Evolutionary conservation across 257 asterid species (phyloP).

Genomic region (Salvia miltiorrhiza): DNA sequence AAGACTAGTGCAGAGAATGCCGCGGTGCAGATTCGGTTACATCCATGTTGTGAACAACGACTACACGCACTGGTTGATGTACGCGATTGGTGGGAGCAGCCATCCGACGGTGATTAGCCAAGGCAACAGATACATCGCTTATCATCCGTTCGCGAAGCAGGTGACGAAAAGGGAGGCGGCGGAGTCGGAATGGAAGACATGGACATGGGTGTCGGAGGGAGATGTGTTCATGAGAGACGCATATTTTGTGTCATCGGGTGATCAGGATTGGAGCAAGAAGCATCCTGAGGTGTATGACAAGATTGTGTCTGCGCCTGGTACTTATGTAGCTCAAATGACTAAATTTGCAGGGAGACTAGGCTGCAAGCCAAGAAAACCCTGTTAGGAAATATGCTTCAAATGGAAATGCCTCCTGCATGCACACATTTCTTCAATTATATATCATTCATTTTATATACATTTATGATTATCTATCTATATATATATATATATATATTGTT

Average conservation of each 20-base stretch:
- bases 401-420: too few species aligned
- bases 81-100: slow-evolving; percentile 44
- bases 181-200: slow-evolving; percentile 42
- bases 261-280: slow-evolving; percentile 23
- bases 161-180: slow-evolving; percentile 39
- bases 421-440: too few species aligned
- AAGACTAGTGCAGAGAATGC: slow-evolving; percentile 59
- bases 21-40: slow-evolving; percentile 34
- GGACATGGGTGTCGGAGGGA: slow-evolving; percentile 63
- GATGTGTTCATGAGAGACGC: slow-evolving; percentile 53
- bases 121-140: slow-evolving; percentile 39
- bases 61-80: slow-evolving; percentile 48
- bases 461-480: too few species aligned
- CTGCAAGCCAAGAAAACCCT: slow-evolving; percentile 29
- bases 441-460: too few species aligned
- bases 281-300: slow-evolving; percentile 30
- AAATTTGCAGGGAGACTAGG: slow-evolving; percentile 34
- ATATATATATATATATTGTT: too few species aligned
- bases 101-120: slow-evolving; percentile 41
- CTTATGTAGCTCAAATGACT: slow-evolving; percentile 28
- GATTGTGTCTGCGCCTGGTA: slow-evolving; percentile 23
- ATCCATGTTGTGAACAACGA: slow-evolving; percentile 43
- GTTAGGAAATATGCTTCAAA: background rate
- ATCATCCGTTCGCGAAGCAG: slow-evolving; percentile 19
- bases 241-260: slow-evolving; percentile 47